These are phyloP conservation scores for Pachysolen tannophilus DNA, from an alignment of 805 yeast species.

Conservation along the genomic window DNA sequence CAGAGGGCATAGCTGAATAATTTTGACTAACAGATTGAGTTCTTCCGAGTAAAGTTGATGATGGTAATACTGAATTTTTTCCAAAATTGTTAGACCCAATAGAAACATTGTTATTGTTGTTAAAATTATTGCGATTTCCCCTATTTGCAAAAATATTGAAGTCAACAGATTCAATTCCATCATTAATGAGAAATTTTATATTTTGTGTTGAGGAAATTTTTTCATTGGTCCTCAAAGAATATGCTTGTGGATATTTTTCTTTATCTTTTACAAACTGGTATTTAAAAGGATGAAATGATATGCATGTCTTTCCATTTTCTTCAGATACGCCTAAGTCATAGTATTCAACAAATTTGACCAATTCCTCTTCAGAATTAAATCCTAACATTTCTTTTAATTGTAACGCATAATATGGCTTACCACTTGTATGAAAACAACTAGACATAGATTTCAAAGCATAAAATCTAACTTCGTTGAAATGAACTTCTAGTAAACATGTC, in stretches of 20 bases:
- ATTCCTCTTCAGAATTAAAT: conserved; percentile 52
- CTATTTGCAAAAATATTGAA: neutral
- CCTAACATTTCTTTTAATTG: conserved; percentile 47
- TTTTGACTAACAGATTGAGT: no score
- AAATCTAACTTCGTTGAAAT: conserved; percentile 71
- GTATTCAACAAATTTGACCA: conserved; percentile 50
- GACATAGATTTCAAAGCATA: conserved; percentile 64
- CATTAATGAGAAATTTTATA: no score
- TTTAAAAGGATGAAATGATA: conserved; percentile 36
- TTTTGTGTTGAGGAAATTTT: no score
- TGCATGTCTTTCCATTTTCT: conserved; percentile 24
- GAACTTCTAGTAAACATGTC: conserved; percentile 70
- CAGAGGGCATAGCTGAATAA: no score
- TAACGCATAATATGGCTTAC: conserved; percentile 51
- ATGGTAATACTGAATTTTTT: no score
- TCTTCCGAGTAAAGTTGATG: no score
- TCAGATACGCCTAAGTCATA: conserved; percentile 44
- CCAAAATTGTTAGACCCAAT: no score
- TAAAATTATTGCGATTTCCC: neutral
- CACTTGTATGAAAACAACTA: conserved; percentile 58
- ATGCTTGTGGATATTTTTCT: conserved; percentile 39
- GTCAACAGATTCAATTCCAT: conserved; percentile 5
- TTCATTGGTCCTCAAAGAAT: conserved; percentile 31
- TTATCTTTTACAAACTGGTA: conserved; percentile 26
- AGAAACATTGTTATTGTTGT: no score